A percentile compares a stretch with the other conserved stretches of the same genome.
Evolutionary conservation across 192 early-diverging fungal genomes (phyloP).

Genomic region (Cetraspora pellucida): DNA sequence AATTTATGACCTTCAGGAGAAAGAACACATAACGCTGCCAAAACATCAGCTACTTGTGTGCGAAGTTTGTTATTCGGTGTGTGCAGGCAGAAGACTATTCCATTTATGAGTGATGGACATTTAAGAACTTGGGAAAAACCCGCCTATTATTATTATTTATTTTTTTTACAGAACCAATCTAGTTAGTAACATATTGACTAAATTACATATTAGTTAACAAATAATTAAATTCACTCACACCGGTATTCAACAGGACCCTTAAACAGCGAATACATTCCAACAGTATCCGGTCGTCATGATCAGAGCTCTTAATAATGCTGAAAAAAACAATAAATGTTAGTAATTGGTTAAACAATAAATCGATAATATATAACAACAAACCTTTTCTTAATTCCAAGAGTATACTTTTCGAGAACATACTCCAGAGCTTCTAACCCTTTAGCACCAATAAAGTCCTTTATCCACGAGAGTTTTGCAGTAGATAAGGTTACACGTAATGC

Average conservation of each 20-base stretch:
- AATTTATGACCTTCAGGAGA: conserved; percentile 47
- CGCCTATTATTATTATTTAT: conserved; percentile 38
- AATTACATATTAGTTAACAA: too few species aligned
- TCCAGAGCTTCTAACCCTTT: conserved; percentile 56
- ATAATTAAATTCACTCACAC: conserved; percentile 37
- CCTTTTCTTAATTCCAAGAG: conserved; percentile 40
- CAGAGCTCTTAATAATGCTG: conserved; percentile 25
- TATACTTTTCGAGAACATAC: conserved; percentile 48
- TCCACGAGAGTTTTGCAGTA: conserved; percentile 52
- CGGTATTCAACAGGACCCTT: conserved; percentile 52
- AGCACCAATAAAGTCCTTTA: conserved; percentile 49
- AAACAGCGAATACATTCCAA: conserved; percentile 57
- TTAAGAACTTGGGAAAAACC: conserved; percentile 49
- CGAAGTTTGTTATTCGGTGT: conserved; percentile 49
- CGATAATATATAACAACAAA: neutral
- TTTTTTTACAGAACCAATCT: neutral
- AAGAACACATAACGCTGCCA: conserved; percentile 51
- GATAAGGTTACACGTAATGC: conserved; percentile 48
- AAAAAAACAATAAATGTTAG: conserved; percentile 5
- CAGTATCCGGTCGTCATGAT: conserved; percentile 48
- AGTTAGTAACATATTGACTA: neutral
- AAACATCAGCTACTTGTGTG: conserved; percentile 49
- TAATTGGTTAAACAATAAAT: conserved; percentile 11
- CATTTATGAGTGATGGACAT: conserved; percentile 40
- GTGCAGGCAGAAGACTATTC: conserved; percentile 43